Evolutionary conservation across 2,329 filamentous ascomycete species (phyloP).

Genomic region (Pseudogymnoascus pannorum): DNA sequence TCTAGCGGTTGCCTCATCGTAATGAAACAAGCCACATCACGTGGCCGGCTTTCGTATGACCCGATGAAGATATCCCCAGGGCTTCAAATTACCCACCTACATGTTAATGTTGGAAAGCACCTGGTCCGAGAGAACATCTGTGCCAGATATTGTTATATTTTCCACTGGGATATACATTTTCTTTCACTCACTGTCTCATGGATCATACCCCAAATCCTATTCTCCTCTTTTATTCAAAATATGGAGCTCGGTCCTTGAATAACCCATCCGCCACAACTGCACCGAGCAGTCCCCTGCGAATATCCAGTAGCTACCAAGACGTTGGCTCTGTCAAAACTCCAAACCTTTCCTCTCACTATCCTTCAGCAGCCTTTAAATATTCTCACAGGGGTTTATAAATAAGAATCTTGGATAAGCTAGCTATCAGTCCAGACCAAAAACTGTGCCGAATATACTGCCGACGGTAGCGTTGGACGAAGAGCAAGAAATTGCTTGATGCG

Average conservation of each 20-base stretch:
- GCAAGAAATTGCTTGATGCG: not conserved
- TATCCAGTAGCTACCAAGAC: not conserved
- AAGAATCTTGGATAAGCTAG: not conserved
- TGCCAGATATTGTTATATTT: not conserved
- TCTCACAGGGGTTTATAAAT: not conserved
- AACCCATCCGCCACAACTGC: not conserved
- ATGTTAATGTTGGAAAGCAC: not conserved
- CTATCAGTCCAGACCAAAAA: not conserved
- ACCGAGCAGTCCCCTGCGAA: not conserved
- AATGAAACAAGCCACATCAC: slow-evolving; percentile 5
- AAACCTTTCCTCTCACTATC: not conserved
- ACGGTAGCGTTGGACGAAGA: not conserved
- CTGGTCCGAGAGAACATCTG: not conserved
- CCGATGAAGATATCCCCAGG: not conserved
- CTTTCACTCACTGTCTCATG: not conserved
- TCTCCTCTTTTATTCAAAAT: not conserved
- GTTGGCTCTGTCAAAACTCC: not conserved
- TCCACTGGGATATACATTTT: not conserved
- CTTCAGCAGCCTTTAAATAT: not conserved
- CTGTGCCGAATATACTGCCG: not conserved
- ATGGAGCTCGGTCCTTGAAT: not conserved
- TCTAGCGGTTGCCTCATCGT: not conserved
- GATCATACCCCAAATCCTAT: not conserved
- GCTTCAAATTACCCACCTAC: not conserved
- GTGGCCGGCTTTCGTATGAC: not conserved